Base-by-base conservation (phyloP, 805 yeast genomes). In the Saccharomycopsis sp. region DNA sequence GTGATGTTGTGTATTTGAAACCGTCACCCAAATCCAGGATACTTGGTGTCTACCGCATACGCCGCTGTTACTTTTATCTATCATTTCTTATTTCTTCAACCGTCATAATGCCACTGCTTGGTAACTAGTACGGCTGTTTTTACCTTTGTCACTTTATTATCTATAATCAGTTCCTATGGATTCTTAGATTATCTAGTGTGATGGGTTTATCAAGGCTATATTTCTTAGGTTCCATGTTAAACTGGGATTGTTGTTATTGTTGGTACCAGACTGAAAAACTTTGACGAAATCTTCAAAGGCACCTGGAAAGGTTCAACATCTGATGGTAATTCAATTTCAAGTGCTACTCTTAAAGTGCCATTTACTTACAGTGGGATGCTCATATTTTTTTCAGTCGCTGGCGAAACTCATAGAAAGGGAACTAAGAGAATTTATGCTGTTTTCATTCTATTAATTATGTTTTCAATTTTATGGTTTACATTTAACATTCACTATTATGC, bases 341-440 rank as follows among this genome's bases (percentile, higher is more conserved):
- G 54, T 47, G 68, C 74, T 1, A 68, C 70, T 32, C 56, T 70
- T 40, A 69, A 70, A 41, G 71, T 67, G 34, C 59, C 70, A 3
- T 70, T 70, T 40, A 60, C 74, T 1, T 70, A 65, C 45, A 62
- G 70, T 42, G 74, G 74, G 31, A 53, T 63, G 16, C 52, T 53
- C 7, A 69, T 69, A 53, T 67, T 67, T 0, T 63, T 70, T 51
- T 61, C 60, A 9, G 62, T 68, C 26, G 63, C 58, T 31, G 59
- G 59, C 11, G 66, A 62, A 43, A 32, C 40, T 41, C 28, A 43
- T 26, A 43, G 37, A 33, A 38, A 27, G 3, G 60, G 60, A 13
- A 53, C 51, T 47, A 50, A 58, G 51, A 55, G 61, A 11, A 14
- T 35, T 23, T 59, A 56, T 51, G 54, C 56, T 29, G 48, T 31